phyloP scores from a whole-genome alignment of 805 yeast species.

The Grigorovia transvaalensis region DNA sequence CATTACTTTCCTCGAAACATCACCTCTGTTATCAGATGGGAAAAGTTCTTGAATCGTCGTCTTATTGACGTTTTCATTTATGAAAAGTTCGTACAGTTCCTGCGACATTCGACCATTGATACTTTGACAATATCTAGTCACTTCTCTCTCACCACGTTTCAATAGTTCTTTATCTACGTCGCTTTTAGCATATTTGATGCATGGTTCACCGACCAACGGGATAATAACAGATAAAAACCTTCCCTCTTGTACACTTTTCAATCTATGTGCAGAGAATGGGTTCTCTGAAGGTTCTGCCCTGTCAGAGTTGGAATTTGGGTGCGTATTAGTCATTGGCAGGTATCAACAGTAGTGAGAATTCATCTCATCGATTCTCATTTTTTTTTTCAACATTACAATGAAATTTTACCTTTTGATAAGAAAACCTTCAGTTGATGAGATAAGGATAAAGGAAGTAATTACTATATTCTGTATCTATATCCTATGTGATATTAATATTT shows the following conservation, averaged over 20 bases:
- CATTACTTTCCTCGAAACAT: conserved; percentile 12
- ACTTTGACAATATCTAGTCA: conserved; percentile 13
- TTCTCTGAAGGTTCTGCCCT: not conserved
- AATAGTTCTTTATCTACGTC: conserved; percentile 11
- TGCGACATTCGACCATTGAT: conserved; percentile 21
- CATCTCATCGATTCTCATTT: not conserved
- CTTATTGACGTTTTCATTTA: conserved; percentile 12
- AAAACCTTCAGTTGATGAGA: no score
- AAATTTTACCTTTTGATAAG: not conserved
- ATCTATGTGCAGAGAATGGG: not conserved
- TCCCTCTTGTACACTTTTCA: not conserved
- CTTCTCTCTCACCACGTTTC: conserved; percentile 17
- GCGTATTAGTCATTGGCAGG: not conserved
- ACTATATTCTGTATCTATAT: no score
- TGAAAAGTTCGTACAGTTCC: conserved; percentile 18
- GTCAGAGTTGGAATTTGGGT: not conserved
- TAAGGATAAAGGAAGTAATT: no score
- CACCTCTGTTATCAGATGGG: not conserved
- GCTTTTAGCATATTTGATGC: conserved; percentile 9
- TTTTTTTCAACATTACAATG: not conserved
- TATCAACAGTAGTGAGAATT: not conserved
- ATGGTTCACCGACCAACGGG: conserved; percentile 14
- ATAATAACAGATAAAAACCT: not conserved
- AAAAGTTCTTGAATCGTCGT: conserved; percentile 9
- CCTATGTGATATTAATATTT: no score